These are phyloP conservation scores for Wallacemonas sp. DNA, from an alignment of 208 protist genomes.

Conservation along the genomic window DNA sequence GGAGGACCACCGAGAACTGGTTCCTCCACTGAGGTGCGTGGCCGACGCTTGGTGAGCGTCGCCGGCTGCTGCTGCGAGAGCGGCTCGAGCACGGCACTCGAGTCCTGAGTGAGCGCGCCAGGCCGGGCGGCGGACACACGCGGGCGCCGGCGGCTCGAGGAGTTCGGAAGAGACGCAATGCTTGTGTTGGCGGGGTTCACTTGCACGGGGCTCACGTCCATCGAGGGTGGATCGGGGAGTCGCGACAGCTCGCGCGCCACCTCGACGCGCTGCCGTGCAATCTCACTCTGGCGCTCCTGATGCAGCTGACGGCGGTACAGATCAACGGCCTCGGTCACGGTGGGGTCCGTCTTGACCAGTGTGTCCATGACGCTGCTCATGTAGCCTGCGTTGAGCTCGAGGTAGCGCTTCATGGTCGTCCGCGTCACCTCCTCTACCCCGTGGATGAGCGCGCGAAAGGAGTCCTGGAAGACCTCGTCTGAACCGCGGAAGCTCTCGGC, in stretches of 20 bases:
- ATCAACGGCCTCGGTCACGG: conserved; percentile 30
- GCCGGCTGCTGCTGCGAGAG: not conserved
- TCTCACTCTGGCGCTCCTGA: conserved; percentile 23
- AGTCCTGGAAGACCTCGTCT: conserved; percentile 27
- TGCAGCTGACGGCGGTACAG: conserved; percentile 29
- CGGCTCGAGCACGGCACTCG: not conserved
- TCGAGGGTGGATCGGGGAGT: not conserved
- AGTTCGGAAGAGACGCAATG: not conserved
- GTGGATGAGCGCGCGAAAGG: conserved; percentile 32
- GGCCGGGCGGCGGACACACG: no score
- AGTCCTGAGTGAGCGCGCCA: no score
- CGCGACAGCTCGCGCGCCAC: conserved; percentile 2
- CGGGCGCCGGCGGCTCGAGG: not conserved
- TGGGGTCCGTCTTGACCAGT: conserved; percentile 36
- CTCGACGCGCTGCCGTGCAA: conserved; percentile 1
- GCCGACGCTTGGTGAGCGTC: not conserved
- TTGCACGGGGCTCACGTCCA: conserved; percentile 13
- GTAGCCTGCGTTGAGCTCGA: conserved; percentile 53
- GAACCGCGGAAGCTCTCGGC: conserved; percentile 19
- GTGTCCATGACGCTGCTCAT: conserved; percentile 47
- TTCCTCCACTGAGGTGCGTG: not conserved
- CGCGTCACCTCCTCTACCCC: conserved; percentile 36
- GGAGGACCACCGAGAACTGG: not conserved
- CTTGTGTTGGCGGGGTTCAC: not conserved
- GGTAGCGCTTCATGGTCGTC: conserved; percentile 42